Evolutionary conservation across 2,329 filamentous ascomycete species (phyloP), one percentile per base, ranked within the genome.

Genomic region (Colletotrichum brevisporum): DNA sequence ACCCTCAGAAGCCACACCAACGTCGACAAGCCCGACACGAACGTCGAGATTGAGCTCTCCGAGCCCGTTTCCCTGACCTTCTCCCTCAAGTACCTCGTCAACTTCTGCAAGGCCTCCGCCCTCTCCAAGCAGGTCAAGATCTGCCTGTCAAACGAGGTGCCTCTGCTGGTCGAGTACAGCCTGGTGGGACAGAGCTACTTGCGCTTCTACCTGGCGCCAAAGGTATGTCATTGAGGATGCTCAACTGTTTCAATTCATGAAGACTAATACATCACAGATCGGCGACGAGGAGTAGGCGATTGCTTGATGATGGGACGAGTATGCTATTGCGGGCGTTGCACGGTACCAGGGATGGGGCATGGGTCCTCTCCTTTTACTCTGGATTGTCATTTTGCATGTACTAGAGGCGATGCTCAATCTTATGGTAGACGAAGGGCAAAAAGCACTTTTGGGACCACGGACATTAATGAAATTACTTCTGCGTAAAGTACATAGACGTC

Each of bases 81-180:
- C 86, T 98, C 96, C 41, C 92, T 99, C 77, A 99, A 99, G 86
- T 99, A 99, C 85, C 91, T 99, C 3, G 94, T 97, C 88, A 98
- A 98, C 89, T 99, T 99, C 86, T 98, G 96, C 92, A 99, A 99
- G 86, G 97, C 97, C 41, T 92, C 94, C 72, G 91, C 90, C 61
- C 86, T 99, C 71, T 95, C 95, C 47, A 85, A 82, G 74, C 87
- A 89, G 74, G 97, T 99, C 82, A 96, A 93, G 84, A 91, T 99
- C 75, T 97, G 93, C 84, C 88, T 99, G 75, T 98, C 95, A 61
- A 95, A 94, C 82, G 96, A 99, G 83, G 95, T 99, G 59, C 96
- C 96, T 31, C 90, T 99, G 74, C 86, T 98, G 75, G 96, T 99
- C 52, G 96, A 99, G 86, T 99, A 98, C 83, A 86, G 84, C 63